These are phyloP conservation scores for Globisporangium megalacanthum DNA, from an alignment of 352 stramenopile species.

Conservation along the genomic window DNA sequence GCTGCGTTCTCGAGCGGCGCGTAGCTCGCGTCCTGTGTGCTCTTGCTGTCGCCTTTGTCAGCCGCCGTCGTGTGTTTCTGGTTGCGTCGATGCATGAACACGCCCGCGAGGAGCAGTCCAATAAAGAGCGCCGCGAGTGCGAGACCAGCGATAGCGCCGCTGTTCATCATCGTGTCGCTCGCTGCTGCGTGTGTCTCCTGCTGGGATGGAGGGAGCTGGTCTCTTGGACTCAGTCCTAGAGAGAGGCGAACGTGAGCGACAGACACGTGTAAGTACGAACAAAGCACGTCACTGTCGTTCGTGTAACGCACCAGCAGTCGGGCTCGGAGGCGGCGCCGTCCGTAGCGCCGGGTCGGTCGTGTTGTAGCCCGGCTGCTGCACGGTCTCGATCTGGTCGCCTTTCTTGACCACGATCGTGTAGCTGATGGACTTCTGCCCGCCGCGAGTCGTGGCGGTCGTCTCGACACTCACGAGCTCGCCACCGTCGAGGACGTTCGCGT, in stretches of 20 bases:
- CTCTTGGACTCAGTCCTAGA: neutral
- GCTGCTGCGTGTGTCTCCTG: neutral
- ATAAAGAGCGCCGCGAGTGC: constrained; percentile 7
- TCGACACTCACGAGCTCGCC: constrained; percentile 31
- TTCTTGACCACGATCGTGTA: constrained; percentile 39
- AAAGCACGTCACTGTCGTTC: too few relatives aligned
- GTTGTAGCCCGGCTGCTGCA: constrained; percentile 11
- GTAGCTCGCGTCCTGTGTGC: constrained; percentile 2
- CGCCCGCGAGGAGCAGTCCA: constrained; percentile 7
- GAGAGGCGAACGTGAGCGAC: neutral
- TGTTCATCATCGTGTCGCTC: constrained; percentile 5
- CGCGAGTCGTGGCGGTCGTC: constrained; percentile 20
- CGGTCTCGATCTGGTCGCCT: constrained; percentile 15
- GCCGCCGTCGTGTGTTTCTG: constrained; percentile 1
- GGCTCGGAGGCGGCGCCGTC: neutral
- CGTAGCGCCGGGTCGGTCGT: constrained; percentile 3
- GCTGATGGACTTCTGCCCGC: constrained; percentile 26
- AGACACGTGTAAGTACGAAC: neutral
- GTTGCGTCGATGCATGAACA: constrained; percentile 7
- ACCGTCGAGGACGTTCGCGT: constrained; percentile 26
- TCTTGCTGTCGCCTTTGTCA: neutral
- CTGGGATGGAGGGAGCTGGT: neutral
- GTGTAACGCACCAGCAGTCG: constrained; percentile 3
- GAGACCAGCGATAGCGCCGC: constrained; percentile 7
- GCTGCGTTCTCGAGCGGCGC: constrained; percentile 3